Percentiles rank a stretch among this genome's conserved stretches.
Evolutionary conservation across 495 filamentous ascomycete genomes (phyloP).

Genomic region (Polyplosphaeria fusca): DNA sequence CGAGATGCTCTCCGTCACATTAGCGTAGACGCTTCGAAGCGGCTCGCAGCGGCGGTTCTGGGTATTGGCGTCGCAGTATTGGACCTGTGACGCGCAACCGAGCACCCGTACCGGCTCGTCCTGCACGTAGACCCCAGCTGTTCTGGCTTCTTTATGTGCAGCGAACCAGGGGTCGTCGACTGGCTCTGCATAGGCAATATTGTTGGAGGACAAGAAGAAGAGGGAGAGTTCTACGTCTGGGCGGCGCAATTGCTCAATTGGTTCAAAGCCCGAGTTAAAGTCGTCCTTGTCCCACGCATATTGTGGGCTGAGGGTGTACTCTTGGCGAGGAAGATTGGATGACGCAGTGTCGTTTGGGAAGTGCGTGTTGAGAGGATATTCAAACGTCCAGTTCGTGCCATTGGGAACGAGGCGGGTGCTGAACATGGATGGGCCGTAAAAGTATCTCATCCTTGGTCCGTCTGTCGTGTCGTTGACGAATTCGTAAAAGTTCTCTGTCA

Average conservation of each 20-base stretch:
- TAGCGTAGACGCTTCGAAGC: background rate
- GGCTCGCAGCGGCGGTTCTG: background rate
- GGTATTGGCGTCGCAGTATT: background rate
- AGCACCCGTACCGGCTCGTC: background rate
- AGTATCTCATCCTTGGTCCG: background rate
- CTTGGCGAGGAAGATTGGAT: background rate
- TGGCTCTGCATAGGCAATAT: background rate
- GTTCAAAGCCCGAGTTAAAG: too few species aligned
- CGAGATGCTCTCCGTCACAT: background rate
- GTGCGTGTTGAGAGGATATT: background rate
- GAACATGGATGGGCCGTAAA: background rate
- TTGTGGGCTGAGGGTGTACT: too few species aligned
- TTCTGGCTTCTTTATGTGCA: background rate
- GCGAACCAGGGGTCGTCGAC: constrained; percentile 4
- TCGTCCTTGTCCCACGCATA: too few species aligned
- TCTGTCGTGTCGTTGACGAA: background rate
- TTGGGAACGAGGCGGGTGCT: too few species aligned
- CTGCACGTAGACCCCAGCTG: background rate
- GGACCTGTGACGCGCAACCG: background rate
- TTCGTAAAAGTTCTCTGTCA: background rate
- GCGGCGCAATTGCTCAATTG: background rate
- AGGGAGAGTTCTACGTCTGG: background rate
- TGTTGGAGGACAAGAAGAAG: background rate
- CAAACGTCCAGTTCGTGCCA: background rate
- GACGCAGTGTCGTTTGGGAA: background rate